Evolutionary conservation across 73 alveolate genomes (phyloP), one percentile per base, ranked within the genome.

Genomic region (Urostyla sp.): DNA sequence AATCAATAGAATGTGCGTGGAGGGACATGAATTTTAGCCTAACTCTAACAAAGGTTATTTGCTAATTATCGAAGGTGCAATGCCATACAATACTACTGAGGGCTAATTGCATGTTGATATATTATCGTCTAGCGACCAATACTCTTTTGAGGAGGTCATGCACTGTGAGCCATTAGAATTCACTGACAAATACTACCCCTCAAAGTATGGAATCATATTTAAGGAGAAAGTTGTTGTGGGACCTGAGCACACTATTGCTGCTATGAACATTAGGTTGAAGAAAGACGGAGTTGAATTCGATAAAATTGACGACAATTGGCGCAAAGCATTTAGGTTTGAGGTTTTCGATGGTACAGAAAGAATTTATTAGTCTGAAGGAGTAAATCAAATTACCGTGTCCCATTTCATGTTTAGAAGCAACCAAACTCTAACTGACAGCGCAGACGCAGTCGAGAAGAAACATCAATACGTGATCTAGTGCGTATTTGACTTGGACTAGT

Each of bases 141-240:
- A 87, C 77, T 40, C 37, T 11, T 51, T 90, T 35, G 91, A 90
- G 50, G 73, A 67, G 26, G 78, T 92, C 11, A 91, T 85, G 32
- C 84, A 79, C 67, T 84, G 84, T 27, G 98, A 94, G 61, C 98
- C 98, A 20, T 55, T 85, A 0, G 87, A 83, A 26, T 94, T 80
- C 80, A 37, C 85, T 10, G 97, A 94, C 51, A 83, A 78, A 35
- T 94, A 89, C 49, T 34, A 37, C 31, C 97, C 98, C 8, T 85
- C 90, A 28, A 94, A 94, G 59, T 91, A 94, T 56, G 98, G 97
- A 5, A 94, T 92, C 24, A 89, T 94, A 32, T 94, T 94, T 92
- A 94, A 94, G 57, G 97, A 91, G 58, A 94, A 93, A 77, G 75
- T 94, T 16, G 87, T 73, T 57, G 94, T 90, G 23, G 86, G 88